Conservation (phyloP, 2,329 filamentous ascomycete species). For the Pseudogymnoascus sp. region DNA sequence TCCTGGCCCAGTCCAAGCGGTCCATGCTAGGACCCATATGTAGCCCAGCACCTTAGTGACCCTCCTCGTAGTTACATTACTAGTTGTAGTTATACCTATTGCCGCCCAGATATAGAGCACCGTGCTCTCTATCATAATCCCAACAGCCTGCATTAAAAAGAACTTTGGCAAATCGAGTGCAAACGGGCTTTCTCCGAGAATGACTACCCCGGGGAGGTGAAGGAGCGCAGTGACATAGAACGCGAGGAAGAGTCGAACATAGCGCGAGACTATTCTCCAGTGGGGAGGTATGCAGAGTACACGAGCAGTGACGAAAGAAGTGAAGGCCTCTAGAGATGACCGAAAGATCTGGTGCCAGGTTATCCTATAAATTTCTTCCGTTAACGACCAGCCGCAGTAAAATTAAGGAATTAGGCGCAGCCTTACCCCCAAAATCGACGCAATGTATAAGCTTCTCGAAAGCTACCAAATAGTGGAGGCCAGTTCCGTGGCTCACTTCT, state of each 20-base stretch:
- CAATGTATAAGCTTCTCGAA: background rate
- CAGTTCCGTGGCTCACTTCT: background rate
- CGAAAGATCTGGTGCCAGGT: constrained; percentile 1
- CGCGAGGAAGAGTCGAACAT: background rate
- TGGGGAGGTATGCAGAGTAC: background rate
- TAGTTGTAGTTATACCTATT: background rate
- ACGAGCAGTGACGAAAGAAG: background rate
- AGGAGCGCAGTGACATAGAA: background rate
- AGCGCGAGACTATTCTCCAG: background rate
- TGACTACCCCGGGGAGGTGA: background rate
- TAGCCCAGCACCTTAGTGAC: background rate
- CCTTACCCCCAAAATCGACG: constrained; percentile 5
- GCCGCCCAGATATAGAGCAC: background rate
- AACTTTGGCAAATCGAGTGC: background rate
- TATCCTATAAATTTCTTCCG: background rate
- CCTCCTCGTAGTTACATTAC: background rate
- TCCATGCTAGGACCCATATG: constrained; percentile 1
- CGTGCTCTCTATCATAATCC: background rate
- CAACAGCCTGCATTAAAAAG: constrained; percentile 3
- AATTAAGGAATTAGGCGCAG: background rate
- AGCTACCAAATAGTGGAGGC: background rate
- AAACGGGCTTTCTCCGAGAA: background rate
- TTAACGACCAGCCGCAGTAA: background rate
- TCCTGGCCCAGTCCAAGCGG: background rate
- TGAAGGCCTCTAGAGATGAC: background rate